A percentile compares a stretch with the other conserved stretches of the same genome.
Conservation (phyloP, 352 stramenopile genomes). For the Phytophthora cryptogea region DNA sequence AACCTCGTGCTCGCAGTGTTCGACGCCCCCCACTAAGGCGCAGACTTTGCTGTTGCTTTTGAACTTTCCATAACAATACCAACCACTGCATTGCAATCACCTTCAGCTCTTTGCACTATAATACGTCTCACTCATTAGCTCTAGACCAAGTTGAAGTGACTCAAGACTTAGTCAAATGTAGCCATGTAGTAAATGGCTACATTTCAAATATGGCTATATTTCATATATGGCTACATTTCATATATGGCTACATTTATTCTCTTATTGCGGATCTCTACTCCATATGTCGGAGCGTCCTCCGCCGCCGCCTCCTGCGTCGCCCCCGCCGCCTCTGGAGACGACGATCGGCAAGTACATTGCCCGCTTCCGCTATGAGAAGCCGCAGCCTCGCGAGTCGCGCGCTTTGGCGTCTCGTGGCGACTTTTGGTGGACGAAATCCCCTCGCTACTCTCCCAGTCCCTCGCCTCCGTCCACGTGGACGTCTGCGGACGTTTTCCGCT, state of each 20-base stretch:
- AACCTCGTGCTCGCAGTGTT: slow-evolving; percentile 68
- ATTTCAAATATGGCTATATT: no score
- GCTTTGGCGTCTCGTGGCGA: slow-evolving; percentile 29
- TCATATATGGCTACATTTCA: no score
- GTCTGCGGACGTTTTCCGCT: slow-evolving; percentile 25
- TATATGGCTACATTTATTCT: not conserved
- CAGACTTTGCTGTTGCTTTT: not conserved
- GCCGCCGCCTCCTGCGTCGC: slow-evolving; percentile 14
- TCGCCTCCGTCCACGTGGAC: slow-evolving; percentile 32
- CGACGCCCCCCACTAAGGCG: slow-evolving; percentile 36
- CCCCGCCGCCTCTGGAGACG: slow-evolving; percentile 11
- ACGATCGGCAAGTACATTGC: slow-evolving; percentile 78
- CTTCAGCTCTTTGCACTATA: no score
- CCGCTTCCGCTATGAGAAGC: slow-evolving; percentile 62
- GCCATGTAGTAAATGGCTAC: no score
- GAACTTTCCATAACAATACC: no score
- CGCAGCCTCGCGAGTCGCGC: slow-evolving; percentile 49
- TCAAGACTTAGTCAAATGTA: no score
- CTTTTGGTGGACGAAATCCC: slow-evolving; percentile 69
- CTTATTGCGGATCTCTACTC: no score
- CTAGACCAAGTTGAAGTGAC: no score
- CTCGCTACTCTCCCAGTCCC: slow-evolving; percentile 26
- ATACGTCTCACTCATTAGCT: no score
- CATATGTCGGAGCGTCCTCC: not conserved
- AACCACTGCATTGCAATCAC: no score